These are phyloP conservation scores for Penicillium malachiteum DNA, from an alignment of 495 filamentous ascomycete species.

Conservation along the genomic window DNA sequence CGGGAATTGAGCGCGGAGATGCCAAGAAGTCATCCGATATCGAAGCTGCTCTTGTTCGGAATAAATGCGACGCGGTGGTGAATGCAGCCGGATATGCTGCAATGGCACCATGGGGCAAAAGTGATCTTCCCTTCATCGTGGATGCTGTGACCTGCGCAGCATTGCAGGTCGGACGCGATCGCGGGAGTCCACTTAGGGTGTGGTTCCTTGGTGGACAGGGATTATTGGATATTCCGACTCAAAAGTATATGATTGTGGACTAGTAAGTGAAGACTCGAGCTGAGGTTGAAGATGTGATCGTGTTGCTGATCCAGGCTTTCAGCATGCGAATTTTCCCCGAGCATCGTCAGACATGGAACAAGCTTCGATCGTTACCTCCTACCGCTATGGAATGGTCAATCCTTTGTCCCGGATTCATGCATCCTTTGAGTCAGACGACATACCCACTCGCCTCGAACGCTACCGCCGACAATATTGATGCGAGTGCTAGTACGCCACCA, in stretches of 20 bases:
- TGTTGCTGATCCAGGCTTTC: neutral
- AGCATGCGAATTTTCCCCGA: constrained; percentile 27
- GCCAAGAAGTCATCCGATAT: constrained; percentile 35
- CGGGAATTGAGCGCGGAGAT: constrained; percentile 34
- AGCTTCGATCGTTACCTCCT: constrained; percentile 18
- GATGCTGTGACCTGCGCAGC: constrained; percentile 30
- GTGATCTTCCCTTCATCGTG: constrained; percentile 23
- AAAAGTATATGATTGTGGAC: constrained; percentile 18
- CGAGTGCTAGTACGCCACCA: constrained; percentile 16
- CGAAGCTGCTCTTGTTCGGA: constrained; percentile 23
- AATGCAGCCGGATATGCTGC: constrained; percentile 36
- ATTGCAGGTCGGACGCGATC: constrained; percentile 21
- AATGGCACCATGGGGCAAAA: constrained; percentile 24
- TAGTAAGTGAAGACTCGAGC: constrained; percentile 25
- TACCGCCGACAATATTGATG: constrained; percentile 22
- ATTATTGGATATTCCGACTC: constrained; percentile 24
- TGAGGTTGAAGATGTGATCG: neutral
- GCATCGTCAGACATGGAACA: constrained; percentile 25
- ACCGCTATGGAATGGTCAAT: constrained; percentile 33
- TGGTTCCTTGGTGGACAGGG: constrained; percentile 32
- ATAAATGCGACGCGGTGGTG: constrained; percentile 40
- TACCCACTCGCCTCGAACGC: constrained; percentile 12
- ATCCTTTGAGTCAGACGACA: constrained; percentile 16
- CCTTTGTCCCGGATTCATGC: constrained; percentile 25
- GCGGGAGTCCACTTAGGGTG: constrained; percentile 24